phyloP scores from a whole-genome alignment of 768 basidiomycete species.

The Mrakia hoshinonis region DNA sequence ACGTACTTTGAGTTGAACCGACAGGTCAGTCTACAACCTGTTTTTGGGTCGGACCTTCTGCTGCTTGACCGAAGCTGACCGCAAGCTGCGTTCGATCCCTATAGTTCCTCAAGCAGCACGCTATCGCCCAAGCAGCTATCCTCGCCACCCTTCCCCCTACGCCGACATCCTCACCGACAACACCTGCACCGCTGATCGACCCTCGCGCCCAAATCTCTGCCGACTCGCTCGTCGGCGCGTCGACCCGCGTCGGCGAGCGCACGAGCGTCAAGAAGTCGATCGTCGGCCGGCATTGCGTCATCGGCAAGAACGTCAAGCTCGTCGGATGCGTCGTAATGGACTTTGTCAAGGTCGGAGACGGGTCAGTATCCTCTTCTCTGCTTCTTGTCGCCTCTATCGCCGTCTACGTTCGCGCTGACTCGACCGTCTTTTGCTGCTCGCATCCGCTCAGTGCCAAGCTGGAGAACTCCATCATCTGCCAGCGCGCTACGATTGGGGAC shows the following conservation, averaged over 20 bases:
- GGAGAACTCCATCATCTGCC: slow-evolving; percentile 36
- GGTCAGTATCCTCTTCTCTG: slow-evolving; percentile 47
- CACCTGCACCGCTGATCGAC: slow-evolving; percentile 60
- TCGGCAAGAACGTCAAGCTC: slow-evolving; percentile 77
- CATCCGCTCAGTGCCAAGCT: slow-evolving; percentile 22
- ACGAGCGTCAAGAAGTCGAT: slow-evolving; percentile 70
- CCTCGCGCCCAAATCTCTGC: slow-evolving; percentile 71
- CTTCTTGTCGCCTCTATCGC: neutral
- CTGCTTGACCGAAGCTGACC: neutral
- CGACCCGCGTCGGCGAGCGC: slow-evolving; percentile 70
- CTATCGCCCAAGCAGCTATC: slow-evolving; percentile 3
- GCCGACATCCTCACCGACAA: neutral
- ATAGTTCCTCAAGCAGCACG: slow-evolving; percentile 32
- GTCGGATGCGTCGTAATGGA: slow-evolving; percentile 74
- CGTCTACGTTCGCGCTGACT: neutral
- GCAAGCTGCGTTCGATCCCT: too few species aligned
- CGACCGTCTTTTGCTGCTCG: neutral
- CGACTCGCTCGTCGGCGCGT: slow-evolving; percentile 72
- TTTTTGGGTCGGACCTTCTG: too few species aligned
- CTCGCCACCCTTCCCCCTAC: neutral
- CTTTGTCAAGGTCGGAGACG: slow-evolving; percentile 78
- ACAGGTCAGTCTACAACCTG: slow-evolving; percentile 48
- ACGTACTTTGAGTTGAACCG: slow-evolving; percentile 73
- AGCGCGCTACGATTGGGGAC: slow-evolving; percentile 40
- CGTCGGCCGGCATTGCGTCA: slow-evolving; percentile 71